A percentile compares a stretch with the other conserved stretches of the same genome.
Evolutionary conservation across 2,329 filamentous ascomycete genomes (phyloP).

Genomic region (Hypoxylon sp.): DNA sequence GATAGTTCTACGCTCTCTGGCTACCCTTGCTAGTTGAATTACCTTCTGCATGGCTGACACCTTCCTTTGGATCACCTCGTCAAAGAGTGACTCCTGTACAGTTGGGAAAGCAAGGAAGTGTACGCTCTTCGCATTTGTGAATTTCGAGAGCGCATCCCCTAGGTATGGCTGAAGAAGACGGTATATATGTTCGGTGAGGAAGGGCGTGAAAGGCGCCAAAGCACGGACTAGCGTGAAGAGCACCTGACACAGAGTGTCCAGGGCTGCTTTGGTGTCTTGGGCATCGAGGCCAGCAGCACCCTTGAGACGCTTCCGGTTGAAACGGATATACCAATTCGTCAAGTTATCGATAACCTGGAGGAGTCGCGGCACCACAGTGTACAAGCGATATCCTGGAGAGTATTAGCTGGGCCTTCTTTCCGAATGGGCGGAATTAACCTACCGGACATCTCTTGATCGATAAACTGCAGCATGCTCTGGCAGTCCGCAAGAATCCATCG

Average conservation of each 20-base stretch:
- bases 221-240: constrained; percentile 88
- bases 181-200: constrained; percentile 96
- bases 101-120: constrained; percentile 94
- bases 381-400: constrained; percentile 74
- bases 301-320: constrained; percentile 75
- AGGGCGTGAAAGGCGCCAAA: constrained; percentile 94
- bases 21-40: constrained; percentile 89
- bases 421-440: constrained; percentile 52
- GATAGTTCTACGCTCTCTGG: constrained; percentile 84
- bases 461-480: constrained; percentile 90
- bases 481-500: constrained; percentile 94
- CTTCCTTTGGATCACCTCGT: constrained; percentile 84
- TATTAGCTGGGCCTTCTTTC: constrained; percentile 21
- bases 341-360: constrained; percentile 89
- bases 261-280: constrained; percentile 86
- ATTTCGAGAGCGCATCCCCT: constrained; percentile 72
- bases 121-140: constrained; percentile 79
- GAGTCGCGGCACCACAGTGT: constrained; percentile 90
- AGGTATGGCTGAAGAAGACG: constrained; percentile 84
- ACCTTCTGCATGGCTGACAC: constrained; percentile 94
- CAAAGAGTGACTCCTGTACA: constrained; percentile 88
- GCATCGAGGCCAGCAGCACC: constrained; percentile 78
- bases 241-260: constrained; percentile 77
- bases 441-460: constrained; percentile 91
- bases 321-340: constrained; percentile 70